Base-by-base conservation (phyloP, 257 asterid species). In the Nicotiana undulata region DNA sequence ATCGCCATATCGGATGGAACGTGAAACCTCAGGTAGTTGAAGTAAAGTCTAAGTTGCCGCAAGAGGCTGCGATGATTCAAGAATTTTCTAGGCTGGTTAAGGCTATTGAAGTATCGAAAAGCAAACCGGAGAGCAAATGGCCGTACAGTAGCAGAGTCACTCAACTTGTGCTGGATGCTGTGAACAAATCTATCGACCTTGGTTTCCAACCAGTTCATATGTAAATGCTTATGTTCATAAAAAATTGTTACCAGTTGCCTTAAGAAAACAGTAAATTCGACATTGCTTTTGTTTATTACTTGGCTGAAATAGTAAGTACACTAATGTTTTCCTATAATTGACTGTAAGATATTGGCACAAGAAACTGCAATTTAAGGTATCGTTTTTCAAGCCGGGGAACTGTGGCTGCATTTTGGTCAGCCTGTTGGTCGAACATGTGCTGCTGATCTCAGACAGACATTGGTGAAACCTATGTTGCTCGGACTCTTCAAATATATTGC, bases 1-100 rank as follows among this genome's bases (percentile, higher is more conserved):
- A 89, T 86, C 85, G 86, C 82, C 92, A 92, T 70, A 74, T 88
- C 2, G 98, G 97, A 53, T 93, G 98, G 98, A 92, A 90, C 40
- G 78, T 82, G 86, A 90, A 88, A 59, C 94, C 96, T 56, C 85
- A 72, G 78, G 84, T 84, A 28, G 91, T 90, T 81, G 67, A 70
- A 74, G 92, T 90, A 70, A 85, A 44, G 44, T 79, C 80, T 60
- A 20, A 79, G 89, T 81, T 91, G 15, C 97, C 97, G 3, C 97
- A 93, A 79, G 96, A 93, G 83, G 91, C 85, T 29, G 29, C 66
- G 85, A 90, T 93, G 98, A 77, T 93, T 79, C 87, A 83, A 81
- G 97, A 90, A 75, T 92, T 93, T 68, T 87, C 92, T 0, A 75
- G 83, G 79, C 86, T 93, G 6, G 94, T 92, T 2, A 83, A 85